phyloP scores from a whole-genome alignment of 495 filamentous ascomycete species.

The Neurospora terricola region DNA sequence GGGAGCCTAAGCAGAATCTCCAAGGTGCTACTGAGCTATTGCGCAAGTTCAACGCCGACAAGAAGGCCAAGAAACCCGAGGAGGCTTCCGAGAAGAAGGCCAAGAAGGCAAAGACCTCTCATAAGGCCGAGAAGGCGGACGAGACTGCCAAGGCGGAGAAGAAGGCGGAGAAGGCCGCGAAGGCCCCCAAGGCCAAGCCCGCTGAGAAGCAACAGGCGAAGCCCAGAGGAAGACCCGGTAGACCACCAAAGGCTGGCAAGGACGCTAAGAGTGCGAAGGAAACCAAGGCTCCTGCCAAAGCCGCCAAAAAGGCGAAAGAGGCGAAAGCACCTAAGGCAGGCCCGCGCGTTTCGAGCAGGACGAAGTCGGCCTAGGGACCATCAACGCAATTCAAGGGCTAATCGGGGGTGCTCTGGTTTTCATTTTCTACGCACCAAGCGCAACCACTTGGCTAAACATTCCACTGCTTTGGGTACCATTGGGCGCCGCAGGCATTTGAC shows the following conservation, averaged over 20 bases:
- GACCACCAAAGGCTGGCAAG: neutral
- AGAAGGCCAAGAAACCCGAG: slow-evolving; percentile 12
- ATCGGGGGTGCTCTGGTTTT: neutral
- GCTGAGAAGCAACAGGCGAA: neutral
- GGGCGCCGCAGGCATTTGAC: neutral
- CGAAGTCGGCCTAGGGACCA: neutral
- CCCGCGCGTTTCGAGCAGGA: neutral
- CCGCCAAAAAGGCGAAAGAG: neutral
- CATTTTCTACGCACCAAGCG: neutral
- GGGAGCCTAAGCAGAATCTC: slow-evolving; percentile 33
- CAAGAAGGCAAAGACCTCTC: neutral
- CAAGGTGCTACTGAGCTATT: slow-evolving; percentile 14
- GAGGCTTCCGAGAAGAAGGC: slow-evolving; percentile 2
- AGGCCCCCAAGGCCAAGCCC: neutral
- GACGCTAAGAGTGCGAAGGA: neutral
- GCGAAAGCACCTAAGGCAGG: neutral
- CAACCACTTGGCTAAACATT: neutral
- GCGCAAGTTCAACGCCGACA: slow-evolving; percentile 16
- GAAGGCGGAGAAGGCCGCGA: slow-evolving; percentile 5
- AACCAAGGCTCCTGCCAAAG: neutral
- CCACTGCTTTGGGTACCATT: neutral
- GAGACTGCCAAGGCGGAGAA: slow-evolving; percentile 5
- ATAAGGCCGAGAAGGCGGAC: neutral
- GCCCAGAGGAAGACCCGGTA: neutral
- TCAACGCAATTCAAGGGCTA: neutral